Evolutionary conservation across 108 stramenopile species (phyloP), one percentile per base, ranked within the genome.

Genomic region (Phaeodactylum tricornutum): DNA sequence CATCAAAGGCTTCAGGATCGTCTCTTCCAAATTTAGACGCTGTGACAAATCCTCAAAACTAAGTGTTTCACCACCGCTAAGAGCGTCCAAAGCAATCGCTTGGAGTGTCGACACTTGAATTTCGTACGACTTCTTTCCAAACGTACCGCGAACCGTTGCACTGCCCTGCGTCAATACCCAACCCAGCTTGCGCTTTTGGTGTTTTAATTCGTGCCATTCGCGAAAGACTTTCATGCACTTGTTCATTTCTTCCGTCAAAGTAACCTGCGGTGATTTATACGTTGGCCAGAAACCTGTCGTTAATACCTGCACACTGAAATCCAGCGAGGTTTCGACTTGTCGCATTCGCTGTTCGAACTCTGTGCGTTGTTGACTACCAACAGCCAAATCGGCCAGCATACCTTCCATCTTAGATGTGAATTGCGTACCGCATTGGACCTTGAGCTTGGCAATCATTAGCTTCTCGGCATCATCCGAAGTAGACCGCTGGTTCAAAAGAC

Each of bases 391-490:
- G 51, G 79, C 83, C 50, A 99, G 70, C 99, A 99, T 99, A 43
- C 99, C 99, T 60, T 99, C 99, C 90, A 94, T 90, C 66, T 99
- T 99, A 3, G 92, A 93, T 21, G 99, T 99, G 71, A 97, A 99
- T 64, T 99, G 99, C 20, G 96, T 92, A 41, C 99, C 99, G 68
- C 97, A 98, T 47, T 93, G 84, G 52, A 95, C 78, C 71, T 98
- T 98, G 43, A 99, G 72, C 70, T 99, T 99, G 38, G 93, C 84
- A 64, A 99, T 97, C 95, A 99, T 97, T 27, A 84, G 65, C 72
- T 93, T 89, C 69, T 99, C 99, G 21, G 93, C 80, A 66, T 99
- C 97, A 65, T 96, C 91, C 33, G 91, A 92, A 6, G 98, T 92
- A 4, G 96, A 97, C 16, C 96, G 83, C 59, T 93, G 87, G 50